phyloP scores from a whole-genome alignment of 1,284 basidiomycete species.

The Tylopilus sp. region DNA sequence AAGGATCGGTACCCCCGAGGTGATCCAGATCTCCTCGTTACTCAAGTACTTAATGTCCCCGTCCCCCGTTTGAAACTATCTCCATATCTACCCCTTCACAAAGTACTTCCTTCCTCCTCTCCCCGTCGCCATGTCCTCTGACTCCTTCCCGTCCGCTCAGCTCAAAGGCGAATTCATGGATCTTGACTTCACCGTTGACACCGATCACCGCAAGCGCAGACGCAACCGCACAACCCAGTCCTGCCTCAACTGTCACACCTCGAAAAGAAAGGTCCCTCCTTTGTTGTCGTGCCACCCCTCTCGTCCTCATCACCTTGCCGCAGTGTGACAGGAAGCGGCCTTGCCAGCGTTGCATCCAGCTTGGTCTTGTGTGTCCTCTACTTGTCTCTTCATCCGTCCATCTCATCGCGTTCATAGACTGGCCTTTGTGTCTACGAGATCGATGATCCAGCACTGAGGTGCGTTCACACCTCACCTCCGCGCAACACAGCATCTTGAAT shows the following conservation, averaged over 20 bases:
- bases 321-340: constrained; percentile 80
- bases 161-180: constrained; percentile 66
- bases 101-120: constrained; percentile 32
- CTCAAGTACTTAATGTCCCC: constrained; percentile 38
- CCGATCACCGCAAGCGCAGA: constrained; percentile 67
- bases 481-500: constrained; percentile 6
- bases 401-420: constrained; percentile 47
- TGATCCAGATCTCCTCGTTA: constrained; percentile 36
- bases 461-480: constrained; percentile 22
- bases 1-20: constrained; percentile 33
- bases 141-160: constrained; percentile 39
- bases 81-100: constrained; percentile 29
- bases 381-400: not conserved
- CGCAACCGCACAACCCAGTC: constrained; percentile 86
- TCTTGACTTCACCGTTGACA: constrained; percentile 62
- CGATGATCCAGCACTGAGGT: constrained; percentile 82
- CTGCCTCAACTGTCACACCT: constrained; percentile 89
- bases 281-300: not conserved
- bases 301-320: constrained; percentile 6
- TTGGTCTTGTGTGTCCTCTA: constrained; percentile 56
- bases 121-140: constrained; percentile 34
- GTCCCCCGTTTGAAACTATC: constrained; percentile 22
- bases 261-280: constrained; percentile 76
- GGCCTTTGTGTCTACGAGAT: constrained; percentile 91
- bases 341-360: constrained; percentile 83